Conservation (phyloP, 768 basidiomycete species). For the Hygrophorus pudorinus region DNA sequence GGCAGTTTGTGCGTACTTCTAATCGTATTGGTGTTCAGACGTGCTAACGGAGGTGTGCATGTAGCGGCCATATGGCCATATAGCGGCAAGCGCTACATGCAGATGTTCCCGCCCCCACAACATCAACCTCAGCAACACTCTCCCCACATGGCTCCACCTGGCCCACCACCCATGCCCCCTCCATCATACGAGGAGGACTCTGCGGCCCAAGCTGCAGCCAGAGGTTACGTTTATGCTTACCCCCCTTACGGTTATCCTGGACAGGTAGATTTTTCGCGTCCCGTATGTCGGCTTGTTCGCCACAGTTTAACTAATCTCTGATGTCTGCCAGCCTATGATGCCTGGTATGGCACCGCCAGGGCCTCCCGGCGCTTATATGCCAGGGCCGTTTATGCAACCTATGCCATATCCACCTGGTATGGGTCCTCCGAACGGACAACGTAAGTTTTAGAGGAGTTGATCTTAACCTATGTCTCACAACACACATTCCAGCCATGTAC, state of each 20-base stretch:
- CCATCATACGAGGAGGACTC: constrained; percentile 75
- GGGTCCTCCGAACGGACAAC: constrained; percentile 54
- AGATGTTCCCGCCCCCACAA: constrained; percentile 59
- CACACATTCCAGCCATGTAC: constrained; percentile 58
- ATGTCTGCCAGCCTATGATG: constrained; percentile 59
- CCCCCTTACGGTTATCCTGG: constrained; percentile 70
- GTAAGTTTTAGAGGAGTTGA: background rate
- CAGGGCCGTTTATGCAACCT: constrained; percentile 72
- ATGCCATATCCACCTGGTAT: constrained; percentile 78
- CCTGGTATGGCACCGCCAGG: constrained; percentile 72
- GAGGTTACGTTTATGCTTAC: constrained; percentile 64
- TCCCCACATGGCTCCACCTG: constrained; percentile 56
- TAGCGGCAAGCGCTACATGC: constrained; percentile 76
- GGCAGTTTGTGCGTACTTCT: constrained; percentile 52
- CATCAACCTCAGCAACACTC: constrained; percentile 56
- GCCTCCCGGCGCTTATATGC: constrained; percentile 73
- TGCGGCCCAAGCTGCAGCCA: constrained; percentile 45
- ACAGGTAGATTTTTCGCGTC: constrained; percentile 39
- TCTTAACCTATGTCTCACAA: background rate
- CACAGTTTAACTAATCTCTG: constrained; percentile 1
- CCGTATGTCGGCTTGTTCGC: constrained; percentile 1
- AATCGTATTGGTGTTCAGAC: background rate
- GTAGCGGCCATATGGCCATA: constrained; percentile 80
- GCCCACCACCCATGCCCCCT: constrained; percentile 60
- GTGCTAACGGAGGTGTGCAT: constrained; percentile 1